phyloP scores from a whole-genome alignment of 306 rosid genomes.

The Dalbergia oliveri region DNA sequence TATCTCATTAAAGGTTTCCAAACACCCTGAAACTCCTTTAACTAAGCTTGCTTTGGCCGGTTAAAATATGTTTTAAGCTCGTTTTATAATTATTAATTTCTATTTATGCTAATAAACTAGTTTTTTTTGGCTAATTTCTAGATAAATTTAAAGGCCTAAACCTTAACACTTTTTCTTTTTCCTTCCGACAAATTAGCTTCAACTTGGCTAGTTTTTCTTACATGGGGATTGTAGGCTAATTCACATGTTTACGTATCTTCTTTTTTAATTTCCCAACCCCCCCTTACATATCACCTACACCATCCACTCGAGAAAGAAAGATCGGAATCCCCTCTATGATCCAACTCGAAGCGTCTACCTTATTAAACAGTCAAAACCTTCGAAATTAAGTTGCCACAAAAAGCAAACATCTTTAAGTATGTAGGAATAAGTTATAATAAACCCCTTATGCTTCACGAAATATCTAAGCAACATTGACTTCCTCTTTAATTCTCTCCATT shows the following conservation, averaged over 20 bases:
- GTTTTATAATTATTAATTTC: not conserved
- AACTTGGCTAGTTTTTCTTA: conserved; percentile 6
- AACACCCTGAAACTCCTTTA: not conserved
- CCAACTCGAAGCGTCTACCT: conserved; percentile 30
- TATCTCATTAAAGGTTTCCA: too few species aligned
- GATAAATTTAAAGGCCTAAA: not conserved
- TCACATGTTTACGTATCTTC: not conserved
- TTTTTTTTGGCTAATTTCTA: not conserved
- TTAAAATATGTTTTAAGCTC: not conserved
- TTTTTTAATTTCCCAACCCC: not conserved
- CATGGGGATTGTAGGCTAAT: not conserved
- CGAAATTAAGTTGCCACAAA: conserved; percentile 28
- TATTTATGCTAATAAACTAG: not conserved
- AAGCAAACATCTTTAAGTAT: conserved; percentile 31
- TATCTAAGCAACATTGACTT: conserved; percentile 12
- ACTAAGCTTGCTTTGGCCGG: conserved; percentile 7
- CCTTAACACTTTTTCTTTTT: conserved; percentile 12
- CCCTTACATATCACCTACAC: not conserved
- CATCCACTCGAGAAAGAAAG: not conserved
- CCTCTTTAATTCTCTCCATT: not conserved
- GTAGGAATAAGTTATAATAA: conserved; percentile 7
- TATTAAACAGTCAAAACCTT: conserved; percentile 47
- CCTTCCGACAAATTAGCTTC: conserved; percentile 43
- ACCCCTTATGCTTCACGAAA: conserved; percentile 11
- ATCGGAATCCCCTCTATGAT: not conserved